Percentiles rank a stretch among this genome's conserved stretches.
These are phyloP conservation scores for Raffaelea albimanens DNA, from an alignment of 2,329 filamentous ascomycete genomes.

Conservation along the genomic window DNA sequence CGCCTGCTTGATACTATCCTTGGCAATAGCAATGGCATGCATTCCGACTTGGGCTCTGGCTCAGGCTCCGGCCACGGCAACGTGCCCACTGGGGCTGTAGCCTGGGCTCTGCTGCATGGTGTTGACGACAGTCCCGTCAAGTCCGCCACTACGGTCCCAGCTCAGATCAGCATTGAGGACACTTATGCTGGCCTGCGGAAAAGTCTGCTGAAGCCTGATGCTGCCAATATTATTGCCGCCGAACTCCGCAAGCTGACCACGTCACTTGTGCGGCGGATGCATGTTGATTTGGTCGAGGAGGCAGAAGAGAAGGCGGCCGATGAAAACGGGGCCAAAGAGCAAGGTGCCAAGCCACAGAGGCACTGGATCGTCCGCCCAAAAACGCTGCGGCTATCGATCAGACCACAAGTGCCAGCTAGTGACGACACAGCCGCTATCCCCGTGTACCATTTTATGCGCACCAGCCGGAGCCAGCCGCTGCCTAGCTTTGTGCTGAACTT, in stretches of 20 bases:
- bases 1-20: slow-evolving; percentile 59
- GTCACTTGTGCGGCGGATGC: slow-evolving; percentile 70
- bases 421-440: neutral
- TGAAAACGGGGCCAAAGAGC: slow-evolving; percentile 81
- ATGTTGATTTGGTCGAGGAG: slow-evolving; percentile 51
- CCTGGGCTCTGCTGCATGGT: slow-evolving; percentile 76
- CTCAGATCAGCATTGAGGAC: slow-evolving; percentile 91
- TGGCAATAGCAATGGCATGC: slow-evolving; percentile 16
- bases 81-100: slow-evolving; percentile 41
- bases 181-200: slow-evolving; percentile 65
- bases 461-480: slow-evolving; percentile 61
- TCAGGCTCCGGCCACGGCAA: slow-evolving; percentile 63
- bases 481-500: slow-evolving; percentile 59
- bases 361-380: slow-evolving; percentile 72
- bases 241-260: slow-evolving; percentile 60
- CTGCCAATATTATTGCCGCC: slow-evolving; percentile 50
- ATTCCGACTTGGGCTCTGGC: slow-evolving; percentile 24
- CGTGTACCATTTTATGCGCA: slow-evolving; percentile 53
- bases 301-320: slow-evolving; percentile 63
- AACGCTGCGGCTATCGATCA: slow-evolving; percentile 71
- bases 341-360: slow-evolving; percentile 44
- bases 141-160: slow-evolving; percentile 60
- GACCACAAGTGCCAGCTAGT: slow-evolving; percentile 31
- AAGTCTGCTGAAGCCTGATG: slow-evolving; percentile 52
- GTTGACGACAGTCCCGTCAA: slow-evolving; percentile 68